Evolutionary conservation across 2,329 filamentous ascomycete species (phyloP).

Genomic region (Colletotrichum sp.): DNA sequence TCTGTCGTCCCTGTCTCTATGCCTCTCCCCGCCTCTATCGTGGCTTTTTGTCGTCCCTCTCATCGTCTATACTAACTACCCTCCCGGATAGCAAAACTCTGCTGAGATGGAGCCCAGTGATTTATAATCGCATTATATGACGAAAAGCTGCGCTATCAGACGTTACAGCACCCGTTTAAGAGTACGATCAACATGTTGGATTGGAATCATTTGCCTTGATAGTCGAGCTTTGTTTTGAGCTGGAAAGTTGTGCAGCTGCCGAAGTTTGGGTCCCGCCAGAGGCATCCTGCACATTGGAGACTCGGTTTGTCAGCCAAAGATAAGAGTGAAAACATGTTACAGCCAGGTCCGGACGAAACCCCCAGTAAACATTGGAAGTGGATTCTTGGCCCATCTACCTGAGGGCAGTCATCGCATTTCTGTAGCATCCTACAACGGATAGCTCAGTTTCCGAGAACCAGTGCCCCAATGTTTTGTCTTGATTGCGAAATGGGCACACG

Average conservation of each 20-base stretch:
- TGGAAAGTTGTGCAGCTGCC: background rate
- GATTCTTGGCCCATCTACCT: background rate
- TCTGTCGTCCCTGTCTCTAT: too few species aligned
- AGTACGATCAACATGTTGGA: background rate
- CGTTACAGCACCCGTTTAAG: background rate
- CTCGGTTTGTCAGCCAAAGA: background rate
- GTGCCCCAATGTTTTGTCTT: background rate
- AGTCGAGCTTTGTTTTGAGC: background rate
- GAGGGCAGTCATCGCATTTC: background rate
- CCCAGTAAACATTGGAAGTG: background rate
- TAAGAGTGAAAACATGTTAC: background rate
- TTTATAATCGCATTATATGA: background rate
- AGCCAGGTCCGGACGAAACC: background rate
- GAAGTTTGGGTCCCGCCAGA: background rate
- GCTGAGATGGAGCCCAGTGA: background rate
- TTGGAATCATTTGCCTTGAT: fast-evolving
- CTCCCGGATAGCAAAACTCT: too few species aligned
- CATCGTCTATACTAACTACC: too few species aligned
- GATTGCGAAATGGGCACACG: background rate
- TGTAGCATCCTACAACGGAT: background rate
- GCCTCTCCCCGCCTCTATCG: too few species aligned
- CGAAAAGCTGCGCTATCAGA: background rate
- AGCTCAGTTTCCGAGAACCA: background rate
- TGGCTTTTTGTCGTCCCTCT: too few species aligned
- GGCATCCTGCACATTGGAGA: background rate